Evolutionary conservation across 495 filamentous ascomycete species (phyloP), one percentile per base, ranked within the genome.

Genomic region (Schizothecium vesticola): DNA sequence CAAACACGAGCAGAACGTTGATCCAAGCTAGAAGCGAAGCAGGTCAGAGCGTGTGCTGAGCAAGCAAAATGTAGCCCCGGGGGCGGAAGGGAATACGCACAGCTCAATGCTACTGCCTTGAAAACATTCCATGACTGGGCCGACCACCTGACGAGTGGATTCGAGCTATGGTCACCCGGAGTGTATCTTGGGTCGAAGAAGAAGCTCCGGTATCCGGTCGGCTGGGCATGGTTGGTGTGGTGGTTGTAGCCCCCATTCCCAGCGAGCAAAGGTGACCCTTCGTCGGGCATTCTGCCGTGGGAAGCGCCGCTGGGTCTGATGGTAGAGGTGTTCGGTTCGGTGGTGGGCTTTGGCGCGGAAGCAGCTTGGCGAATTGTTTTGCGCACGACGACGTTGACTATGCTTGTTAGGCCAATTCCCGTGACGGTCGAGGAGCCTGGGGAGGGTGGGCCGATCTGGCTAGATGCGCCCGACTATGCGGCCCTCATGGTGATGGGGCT

Each of bases 1-100:
- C 95, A 74, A 96, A 95, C 65, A 97, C 77, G 65, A 99, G 85
- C 5, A 99, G 83, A 28, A 95, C 69, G 76, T 97, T 98, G 76
- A 95, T 89, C 77, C 92, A 93, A 74, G 92, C 83, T 84, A 59
- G 6, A 23, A 36, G 28, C 23, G n/a, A 16, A 28, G 29, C 43
- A 6, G 10, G 26, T 73, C 63, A 74, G 74, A 9, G 26, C 5
- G 13, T 43, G 58, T 57, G 19, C n/a, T 55, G 60, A 67, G 63
- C 24, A 11, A 12, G 16, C 11, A n/a, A n/a, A 16, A 13, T n/a
- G 28, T 13, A 56, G 26, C 22, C 28, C 25, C 2, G 25, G 55
- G 12, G 59, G 16, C 64, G 67, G 65, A 22, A 9, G 24, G 33
- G n/a, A 29, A 69, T 76, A 80, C 82, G 59, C 79, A 83, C 82